These are phyloP conservation scores for Cyclocybe cylindracea DNA, from an alignment of 768 basidiomycete species.

Conservation along the genomic window DNA sequence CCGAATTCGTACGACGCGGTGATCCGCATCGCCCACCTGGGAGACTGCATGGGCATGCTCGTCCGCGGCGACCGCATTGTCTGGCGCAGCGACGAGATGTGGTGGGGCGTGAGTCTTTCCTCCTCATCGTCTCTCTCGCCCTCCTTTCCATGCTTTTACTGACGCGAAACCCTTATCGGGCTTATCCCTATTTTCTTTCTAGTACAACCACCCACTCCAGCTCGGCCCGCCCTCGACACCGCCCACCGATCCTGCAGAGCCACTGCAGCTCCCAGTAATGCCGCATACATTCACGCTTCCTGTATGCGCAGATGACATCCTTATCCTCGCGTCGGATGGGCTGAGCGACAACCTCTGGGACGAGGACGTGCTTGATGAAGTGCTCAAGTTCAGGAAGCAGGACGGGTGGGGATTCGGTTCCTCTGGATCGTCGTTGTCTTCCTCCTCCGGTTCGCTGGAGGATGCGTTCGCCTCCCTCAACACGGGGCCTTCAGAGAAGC, in stretches of 20 bases:
- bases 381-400: conserved; percentile 51
- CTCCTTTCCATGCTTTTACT: background rate
- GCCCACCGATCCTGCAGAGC: conserved; percentile 49
- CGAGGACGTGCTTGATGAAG: conserved; percentile 83
- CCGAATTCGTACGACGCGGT: conserved; percentile 47
- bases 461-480: background rate
- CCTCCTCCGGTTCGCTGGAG: background rate
- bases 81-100: conserved; percentile 93
- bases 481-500: background rate
- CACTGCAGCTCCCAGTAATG: conserved; percentile 13
- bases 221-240: conserved; percentile 36
- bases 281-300: conserved; percentile 65
- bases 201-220: conserved; percentile 48
- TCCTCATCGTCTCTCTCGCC: background rate
- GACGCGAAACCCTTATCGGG: background rate
- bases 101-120: conserved; percentile 67
- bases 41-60: conserved; percentile 87
- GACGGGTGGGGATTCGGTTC: conserved; percentile 8
- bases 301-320: conserved; percentile 69
- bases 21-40: conserved; percentile 81
- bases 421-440: conserved; percentile 3
- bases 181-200: conserved; percentile 16
- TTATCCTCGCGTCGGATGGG: conserved; percentile 82
- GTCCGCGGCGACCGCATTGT: conserved; percentile 77
- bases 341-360: conserved; percentile 89